Evolutionary conservation across 2,329 filamentous ascomycete species (phyloP).

Genomic region (Fusarium bactridioides): DNA sequence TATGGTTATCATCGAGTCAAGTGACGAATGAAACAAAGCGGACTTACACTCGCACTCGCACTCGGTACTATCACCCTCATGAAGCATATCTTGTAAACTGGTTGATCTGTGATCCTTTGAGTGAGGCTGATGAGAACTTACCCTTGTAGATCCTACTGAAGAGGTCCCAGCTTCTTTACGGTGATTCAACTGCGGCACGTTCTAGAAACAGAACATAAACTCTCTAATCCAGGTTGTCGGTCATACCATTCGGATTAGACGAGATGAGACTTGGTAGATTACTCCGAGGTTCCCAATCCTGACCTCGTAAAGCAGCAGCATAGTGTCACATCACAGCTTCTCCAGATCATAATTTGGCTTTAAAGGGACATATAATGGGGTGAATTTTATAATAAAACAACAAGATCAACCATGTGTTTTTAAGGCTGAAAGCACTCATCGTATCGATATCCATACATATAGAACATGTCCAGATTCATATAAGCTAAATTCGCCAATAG

Average conservation of each 20-base stretch:
- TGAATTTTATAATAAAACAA: background rate
- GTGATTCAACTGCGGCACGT: slow-evolving; percentile 8
- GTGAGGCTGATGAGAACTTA: background rate
- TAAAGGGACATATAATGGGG: no score
- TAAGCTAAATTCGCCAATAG: slow-evolving; percentile 10
- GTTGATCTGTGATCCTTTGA: background rate
- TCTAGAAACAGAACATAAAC: slow-evolving; percentile 13
- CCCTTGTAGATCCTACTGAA: background rate
- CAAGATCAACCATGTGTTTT: background rate
- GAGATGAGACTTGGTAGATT: background rate
- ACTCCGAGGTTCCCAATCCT: background rate
- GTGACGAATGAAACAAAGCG: background rate
- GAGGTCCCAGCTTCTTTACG: slow-evolving; percentile 4
- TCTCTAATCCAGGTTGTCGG: background rate
- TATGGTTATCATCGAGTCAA: background rate
- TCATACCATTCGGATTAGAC: background rate
- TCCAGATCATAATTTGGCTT: background rate
- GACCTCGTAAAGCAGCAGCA: background rate
- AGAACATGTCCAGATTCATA: slow-evolving; percentile 4
- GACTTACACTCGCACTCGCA: slow-evolving; percentile 4
- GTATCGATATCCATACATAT: background rate
- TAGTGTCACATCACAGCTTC: background rate
- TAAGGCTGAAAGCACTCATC: background rate
- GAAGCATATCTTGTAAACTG: background rate
- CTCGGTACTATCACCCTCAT: background rate